Base-by-base conservation (phyloP, 495 filamentous ascomycete species). In the Aspergillus diversus region DNA sequence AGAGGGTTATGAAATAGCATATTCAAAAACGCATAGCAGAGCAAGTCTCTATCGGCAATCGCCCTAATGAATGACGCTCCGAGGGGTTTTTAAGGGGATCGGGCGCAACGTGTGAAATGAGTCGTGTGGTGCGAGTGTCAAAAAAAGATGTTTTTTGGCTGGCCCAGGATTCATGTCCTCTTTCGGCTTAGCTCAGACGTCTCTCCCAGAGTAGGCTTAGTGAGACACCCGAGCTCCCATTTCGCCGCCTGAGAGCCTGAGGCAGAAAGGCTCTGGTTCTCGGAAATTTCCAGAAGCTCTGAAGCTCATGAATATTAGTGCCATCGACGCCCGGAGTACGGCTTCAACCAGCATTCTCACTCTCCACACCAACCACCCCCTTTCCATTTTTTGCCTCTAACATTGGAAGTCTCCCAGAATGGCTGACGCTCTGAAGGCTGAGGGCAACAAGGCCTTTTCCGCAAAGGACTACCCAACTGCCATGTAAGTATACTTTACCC, bases 391-490 rank as follows among this genome's bases (percentile, higher is more conserved):
- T 54, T 21, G 55, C 35, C 31, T 35, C 43, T 42, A 15, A 54
- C 48, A 46, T 17, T n/a, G 33, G 11, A 58, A 47, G 27, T 63
- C 16, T 46, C n/a, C 16, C 65, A 78, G 5, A 43, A 85, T 85
- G 82, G 81, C 82, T 63, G 81, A 85, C 73, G 76, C 81, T 71
- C 85, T 98, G 67, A 99, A 99, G 83, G 92, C 93, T 65, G 89
- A 93, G 73, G 95, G 95, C 82, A 99, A 99, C 82, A 96, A 97
- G 79, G 93, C 95, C 78, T 98, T 99, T 74, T 87, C 92, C 64
- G 92, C 89, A 53, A 98, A 98, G 83, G 91, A 97, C 71, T 99
- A 97, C 71, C 83, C 93, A 68, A 93, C 93, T 75, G 94, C 95
- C 66, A 87, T 97, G 95, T 99, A 88, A 75, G 90, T 60, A 62